Conservation (phyloP, 1,284 basidiomycete species). For the Fomitopsis palustris region DNA sequence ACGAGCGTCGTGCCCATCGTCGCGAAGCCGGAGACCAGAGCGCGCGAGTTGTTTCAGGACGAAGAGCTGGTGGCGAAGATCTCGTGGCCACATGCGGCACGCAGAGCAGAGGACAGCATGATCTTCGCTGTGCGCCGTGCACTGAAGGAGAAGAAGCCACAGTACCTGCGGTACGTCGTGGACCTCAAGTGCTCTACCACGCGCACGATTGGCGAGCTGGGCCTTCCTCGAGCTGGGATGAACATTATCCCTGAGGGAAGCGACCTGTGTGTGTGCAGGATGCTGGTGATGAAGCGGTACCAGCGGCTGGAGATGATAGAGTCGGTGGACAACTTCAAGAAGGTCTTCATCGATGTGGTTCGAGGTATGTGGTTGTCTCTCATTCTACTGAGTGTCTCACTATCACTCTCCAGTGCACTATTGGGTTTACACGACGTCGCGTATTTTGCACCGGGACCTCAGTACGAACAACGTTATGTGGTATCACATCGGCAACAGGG, state of each 20-base stretch:
- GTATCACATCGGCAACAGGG: constrained; percentile 1
- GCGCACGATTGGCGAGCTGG: neutral
- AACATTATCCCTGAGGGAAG: neutral
- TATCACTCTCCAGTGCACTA: constrained; percentile 4
- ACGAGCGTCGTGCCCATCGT: constrained; percentile 8
- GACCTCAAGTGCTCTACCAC: constrained; percentile 5
- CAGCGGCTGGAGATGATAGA: neutral
- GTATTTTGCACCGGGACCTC: constrained; percentile 24
- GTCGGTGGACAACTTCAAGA: neutral
- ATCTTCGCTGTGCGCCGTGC: neutral
- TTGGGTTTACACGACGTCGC: constrained; percentile 1
- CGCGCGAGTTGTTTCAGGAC: neutral
- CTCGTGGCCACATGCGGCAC: neutral
- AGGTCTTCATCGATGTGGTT: neutral
- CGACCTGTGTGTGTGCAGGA: neutral
- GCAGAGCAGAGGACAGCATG: neutral
- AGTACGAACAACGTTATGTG: constrained; percentile 27
- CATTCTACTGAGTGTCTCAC: neutral
- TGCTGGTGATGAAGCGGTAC: neutral
- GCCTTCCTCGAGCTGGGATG: constrained; percentile 1
- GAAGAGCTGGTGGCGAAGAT: neutral
- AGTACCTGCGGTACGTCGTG: constrained; percentile 1
- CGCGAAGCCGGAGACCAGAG: neutral
- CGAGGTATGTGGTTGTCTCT: neutral
- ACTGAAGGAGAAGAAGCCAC: neutral